Evolutionary conservation across 2,329 filamentous ascomycete species (phyloP).

Genomic region (Endoconidiophora laricicola): DNA sequence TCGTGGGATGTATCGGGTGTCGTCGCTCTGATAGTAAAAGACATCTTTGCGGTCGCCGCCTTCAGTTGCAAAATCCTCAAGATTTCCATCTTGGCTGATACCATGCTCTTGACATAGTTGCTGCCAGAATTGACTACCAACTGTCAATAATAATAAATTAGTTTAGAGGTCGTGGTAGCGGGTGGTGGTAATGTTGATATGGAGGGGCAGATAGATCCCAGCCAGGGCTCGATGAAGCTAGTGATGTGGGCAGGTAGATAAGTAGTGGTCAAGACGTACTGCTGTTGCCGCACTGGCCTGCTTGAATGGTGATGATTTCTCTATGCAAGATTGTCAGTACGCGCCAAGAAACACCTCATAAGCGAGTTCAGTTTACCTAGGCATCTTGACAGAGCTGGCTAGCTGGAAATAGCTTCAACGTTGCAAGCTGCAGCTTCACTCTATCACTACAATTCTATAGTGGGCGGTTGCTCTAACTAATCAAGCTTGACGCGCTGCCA

Average conservation of each 20-base stretch:
- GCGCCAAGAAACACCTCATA: neutral
- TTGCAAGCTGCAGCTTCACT: constrained; percentile 4
- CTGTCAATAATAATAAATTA: constrained; percentile 27
- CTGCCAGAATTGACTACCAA: constrained; percentile 97
- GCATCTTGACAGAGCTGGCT: constrained; percentile 10
- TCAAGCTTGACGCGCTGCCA: too few species aligned
- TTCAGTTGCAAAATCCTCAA: constrained; percentile 95
- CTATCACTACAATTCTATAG: too few species aligned
- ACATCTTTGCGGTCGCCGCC: constrained; percentile 97
- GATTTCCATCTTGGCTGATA: constrained; percentile 91
- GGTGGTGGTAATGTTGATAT: constrained; percentile 6
- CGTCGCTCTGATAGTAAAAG: constrained; percentile 98
- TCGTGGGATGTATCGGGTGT: constrained; percentile 92
- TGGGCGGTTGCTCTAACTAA: too few species aligned
- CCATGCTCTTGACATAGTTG: constrained; percentile 96
- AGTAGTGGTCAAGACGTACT: constrained; percentile 42
- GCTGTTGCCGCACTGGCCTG: constrained; percentile 98
- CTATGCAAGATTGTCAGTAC: constrained; percentile 28
- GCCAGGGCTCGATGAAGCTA: neutral
- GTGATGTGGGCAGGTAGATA: constrained; percentile 14
- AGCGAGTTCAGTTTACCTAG: constrained; percentile 10
- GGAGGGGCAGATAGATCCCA: constrained; percentile 14
- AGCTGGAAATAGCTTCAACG: neutral
- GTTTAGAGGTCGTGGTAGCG: neutral
- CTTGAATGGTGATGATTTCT: constrained; percentile 98